Evolutionary conservation across 2,329 filamentous ascomycete species (phyloP), one percentile per base, ranked within the genome.

Genomic region (Plectosphaerella plurivora): DNA sequence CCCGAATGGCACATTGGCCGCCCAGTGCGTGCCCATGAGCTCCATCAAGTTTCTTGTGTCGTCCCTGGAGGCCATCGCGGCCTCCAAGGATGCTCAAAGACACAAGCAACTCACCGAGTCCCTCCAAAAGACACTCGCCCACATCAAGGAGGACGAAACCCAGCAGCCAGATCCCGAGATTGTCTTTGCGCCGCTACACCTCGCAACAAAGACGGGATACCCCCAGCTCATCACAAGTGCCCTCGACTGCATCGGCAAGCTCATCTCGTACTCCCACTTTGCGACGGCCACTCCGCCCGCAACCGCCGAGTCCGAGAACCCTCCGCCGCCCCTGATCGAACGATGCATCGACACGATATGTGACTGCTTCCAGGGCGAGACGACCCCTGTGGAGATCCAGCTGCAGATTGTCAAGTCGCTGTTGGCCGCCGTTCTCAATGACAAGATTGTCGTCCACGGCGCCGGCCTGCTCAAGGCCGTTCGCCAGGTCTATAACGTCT

Each of bases 191-290:
- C 94, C 94, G 14, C 74, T 99, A 33, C 89, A 95, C 65, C 81
- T 97, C 42, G 94, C 95, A 47, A 93, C 92, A 36, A 90, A 91
- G 67, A 88, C 91, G 10, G 83, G 86, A 62, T 97, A 90, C 63
- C 87, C 93, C 50, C 84, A 90, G 53, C 79, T 99, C 46, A 89
- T 91, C 55, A 96, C 91, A 20, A 89, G 89, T 37, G 92, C 94
- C 7, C 83, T 99, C 64, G 94, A 99, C 72, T 97, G 93, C 72
- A 97, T 99, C 63, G 94, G 95, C 63, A 99, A 99, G 76, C 85
- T 99, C 57, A 97, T 97, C 67, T 97, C 93, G 63, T 99, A 96
- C 70, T 96, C 94, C 16, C 97, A 97, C 77, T 97, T 99, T 70
- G 93, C 93, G 47, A 83, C 90, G 48, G 82, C 86, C 36, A 76